Conservation (phyloP, 306 rosid genomes). For the Quercus parvula region DNA sequence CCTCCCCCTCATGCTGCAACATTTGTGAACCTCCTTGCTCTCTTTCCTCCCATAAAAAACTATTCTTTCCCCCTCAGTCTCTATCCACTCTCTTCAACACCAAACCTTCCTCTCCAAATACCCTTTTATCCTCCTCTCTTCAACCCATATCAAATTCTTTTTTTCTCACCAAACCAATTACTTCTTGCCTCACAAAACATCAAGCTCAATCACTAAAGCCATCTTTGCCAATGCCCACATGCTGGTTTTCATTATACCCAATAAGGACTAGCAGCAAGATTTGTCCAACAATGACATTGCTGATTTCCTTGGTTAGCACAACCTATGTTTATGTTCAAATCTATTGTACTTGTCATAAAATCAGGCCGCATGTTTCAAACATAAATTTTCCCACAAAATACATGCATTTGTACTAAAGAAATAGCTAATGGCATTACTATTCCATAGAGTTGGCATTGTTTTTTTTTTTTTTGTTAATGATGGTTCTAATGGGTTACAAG, state of each 20-base stretch:
- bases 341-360: too few relatives aligned
- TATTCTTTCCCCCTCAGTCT: slow-evolving; percentile 63
- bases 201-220: slow-evolving; percentile 38
- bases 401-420: background rate
- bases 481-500: background rate
- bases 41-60: slow-evolving; percentile 62
- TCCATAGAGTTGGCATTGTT: background rate
- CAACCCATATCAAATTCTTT: slow-evolving; percentile 47
- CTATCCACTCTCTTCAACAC: slow-evolving; percentile 57
- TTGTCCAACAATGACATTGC: slow-evolving; percentile 4
- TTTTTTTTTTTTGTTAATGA: background rate
- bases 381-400: too few relatives aligned
- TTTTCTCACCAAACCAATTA: slow-evolving; percentile 42
- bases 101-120: slow-evolving; percentile 49
- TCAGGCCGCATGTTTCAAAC: too few relatives aligned
- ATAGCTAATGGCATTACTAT: background rate
- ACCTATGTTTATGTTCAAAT: background rate
- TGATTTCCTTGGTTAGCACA: slow-evolving; percentile 31
- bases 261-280: slow-evolving; percentile 70
- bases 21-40: slow-evolving; percentile 16
- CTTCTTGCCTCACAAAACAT: slow-evolving; percentile 38
- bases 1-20: slow-evolving; percentile 16
- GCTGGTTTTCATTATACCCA: slow-evolving; percentile 62
- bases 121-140: slow-evolving; percentile 30
- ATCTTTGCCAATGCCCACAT: slow-evolving; percentile 28